Evolutionary conservation across 768 basidiomycete species (phyloP).

Genomic region (Dacryopinax primogenitus): DNA sequence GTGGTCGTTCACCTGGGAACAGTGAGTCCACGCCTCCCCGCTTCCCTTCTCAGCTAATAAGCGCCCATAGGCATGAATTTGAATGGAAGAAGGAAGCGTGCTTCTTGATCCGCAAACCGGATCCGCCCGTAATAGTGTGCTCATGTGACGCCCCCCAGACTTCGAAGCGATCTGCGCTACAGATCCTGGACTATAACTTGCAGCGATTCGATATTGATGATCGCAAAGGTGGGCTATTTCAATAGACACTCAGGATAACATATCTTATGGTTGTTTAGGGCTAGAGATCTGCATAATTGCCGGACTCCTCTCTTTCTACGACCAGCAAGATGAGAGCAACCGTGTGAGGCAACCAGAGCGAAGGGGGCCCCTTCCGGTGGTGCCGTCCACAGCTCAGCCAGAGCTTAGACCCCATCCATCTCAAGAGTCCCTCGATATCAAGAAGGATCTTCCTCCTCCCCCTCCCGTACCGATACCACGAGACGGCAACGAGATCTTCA

Average conservation of each 20-base stretch:
- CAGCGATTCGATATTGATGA: conserved; percentile 80
- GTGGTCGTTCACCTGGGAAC: conserved; percentile 75
- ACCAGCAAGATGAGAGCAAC: conserved; percentile 38
- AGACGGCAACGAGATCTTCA: conserved; percentile 8
- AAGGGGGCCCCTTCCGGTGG: not conserved
- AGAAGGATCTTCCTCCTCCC: not conserved
- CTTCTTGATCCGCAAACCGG: conserved; percentile 70
- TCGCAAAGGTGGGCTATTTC: conserved; percentile 36
- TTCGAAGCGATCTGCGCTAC: conserved; percentile 52
- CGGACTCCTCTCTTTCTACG: conserved; percentile 64
- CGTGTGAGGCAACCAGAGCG: not conserved
- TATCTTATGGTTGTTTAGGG: conserved; percentile 27
- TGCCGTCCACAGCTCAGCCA: not conserved
- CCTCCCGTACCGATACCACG: not conserved
- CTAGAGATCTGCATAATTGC: conserved; percentile 70
- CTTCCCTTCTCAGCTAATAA: conserved; percentile 1
- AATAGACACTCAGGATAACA: not conserved
- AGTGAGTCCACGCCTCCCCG: conserved; percentile 34
- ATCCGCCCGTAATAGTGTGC: conserved; percentile 65
- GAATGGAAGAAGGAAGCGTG: conserved; percentile 81
- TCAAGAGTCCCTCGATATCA: not conserved
- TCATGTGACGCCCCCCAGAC: conserved; percentile 36
- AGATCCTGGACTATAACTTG: conserved; percentile 75
- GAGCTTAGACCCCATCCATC: not conserved
- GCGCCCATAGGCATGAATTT: conserved; percentile 50